Evolutionary conservation across 495 filamentous ascomycete species (phyloP).

Genomic region (Pyrenula massariospora): DNA sequence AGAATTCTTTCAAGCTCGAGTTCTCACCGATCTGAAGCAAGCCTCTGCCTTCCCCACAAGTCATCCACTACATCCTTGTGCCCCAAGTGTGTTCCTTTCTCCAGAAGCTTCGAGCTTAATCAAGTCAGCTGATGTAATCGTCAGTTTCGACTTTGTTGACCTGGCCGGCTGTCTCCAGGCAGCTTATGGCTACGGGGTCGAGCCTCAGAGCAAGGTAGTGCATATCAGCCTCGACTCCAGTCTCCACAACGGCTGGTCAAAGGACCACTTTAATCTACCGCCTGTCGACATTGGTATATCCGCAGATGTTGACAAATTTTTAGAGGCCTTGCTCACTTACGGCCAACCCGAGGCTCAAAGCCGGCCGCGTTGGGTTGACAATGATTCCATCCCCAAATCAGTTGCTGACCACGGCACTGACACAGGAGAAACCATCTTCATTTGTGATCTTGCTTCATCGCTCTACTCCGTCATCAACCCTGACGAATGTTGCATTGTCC

Average conservation of each 20-base stretch:
- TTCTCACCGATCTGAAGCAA: constrained; percentile 10
- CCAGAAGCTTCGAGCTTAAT: constrained; percentile 5
- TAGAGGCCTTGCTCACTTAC: constrained; percentile 2
- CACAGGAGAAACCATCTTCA: background rate
- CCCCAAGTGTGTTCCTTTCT: constrained; percentile 6
- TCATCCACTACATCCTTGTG: constrained; percentile 6
- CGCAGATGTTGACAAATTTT: constrained; percentile 8
- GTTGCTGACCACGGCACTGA: background rate
- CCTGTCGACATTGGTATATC: constrained; percentile 5
- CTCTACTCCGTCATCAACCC: constrained; percentile 5
- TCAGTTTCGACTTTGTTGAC: constrained; percentile 14
- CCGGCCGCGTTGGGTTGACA: background rate
- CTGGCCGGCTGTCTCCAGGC: constrained; percentile 8
- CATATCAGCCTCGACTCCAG: constrained; percentile 9
- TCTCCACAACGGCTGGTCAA: constrained; percentile 14
- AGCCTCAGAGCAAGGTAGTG: constrained; percentile 4
- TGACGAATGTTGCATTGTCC: constrained; percentile 10
- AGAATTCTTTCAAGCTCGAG: constrained; percentile 5
- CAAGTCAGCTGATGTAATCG: constrained; percentile 10
- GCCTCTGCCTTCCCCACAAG: constrained; percentile 7
- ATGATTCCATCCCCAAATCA: background rate
- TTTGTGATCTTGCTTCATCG: background rate
- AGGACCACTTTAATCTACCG: constrained; percentile 11
- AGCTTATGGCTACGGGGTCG: constrained; percentile 3
- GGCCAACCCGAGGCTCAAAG: background rate